phyloP scores from a whole-genome alignment of 2,329 filamentous ascomycete genomes.

The Gaeumannomyces sp. region DNA sequence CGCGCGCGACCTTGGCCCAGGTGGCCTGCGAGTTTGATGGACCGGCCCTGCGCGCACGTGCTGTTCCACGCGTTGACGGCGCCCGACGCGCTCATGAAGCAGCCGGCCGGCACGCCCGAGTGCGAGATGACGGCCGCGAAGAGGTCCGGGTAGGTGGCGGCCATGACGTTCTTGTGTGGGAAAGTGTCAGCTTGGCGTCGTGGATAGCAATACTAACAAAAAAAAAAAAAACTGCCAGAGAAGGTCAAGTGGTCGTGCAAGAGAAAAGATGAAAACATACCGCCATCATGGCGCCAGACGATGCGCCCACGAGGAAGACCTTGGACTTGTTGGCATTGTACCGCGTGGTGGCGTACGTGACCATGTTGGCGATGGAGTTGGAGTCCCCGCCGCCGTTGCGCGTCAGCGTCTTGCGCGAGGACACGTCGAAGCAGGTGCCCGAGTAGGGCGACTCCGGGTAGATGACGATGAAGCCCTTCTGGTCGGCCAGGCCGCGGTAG shows the following conservation, averaged over 20 bases:
- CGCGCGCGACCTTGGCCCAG: constrained; percentile 41
- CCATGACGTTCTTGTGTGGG: constrained; percentile 33
- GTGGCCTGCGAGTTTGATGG: constrained; percentile 33
- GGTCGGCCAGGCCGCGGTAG: constrained; percentile 38
- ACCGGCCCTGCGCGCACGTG: constrained; percentile 41
- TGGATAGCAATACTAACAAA: background rate
- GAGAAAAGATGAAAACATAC: constrained; percentile 17
- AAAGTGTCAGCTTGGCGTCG: background rate
- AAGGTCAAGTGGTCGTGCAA: background rate
- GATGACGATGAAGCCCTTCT: constrained; percentile 42
- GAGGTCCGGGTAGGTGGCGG: constrained; percentile 40
- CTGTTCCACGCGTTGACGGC: constrained; percentile 42
- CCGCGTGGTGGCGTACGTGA: constrained; percentile 44
- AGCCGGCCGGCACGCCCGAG: constrained; percentile 38
- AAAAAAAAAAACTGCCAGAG: too few relatives aligned
- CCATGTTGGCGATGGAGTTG: constrained; percentile 53
- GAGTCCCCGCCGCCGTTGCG: constrained; percentile 53
- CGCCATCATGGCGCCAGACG: constrained; percentile 46
- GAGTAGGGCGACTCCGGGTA: constrained; percentile 47
- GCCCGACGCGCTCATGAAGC: constrained; percentile 34
- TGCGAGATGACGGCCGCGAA: constrained; percentile 39
- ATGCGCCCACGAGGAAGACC: constrained; percentile 48
- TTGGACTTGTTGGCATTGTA: constrained; percentile 44
- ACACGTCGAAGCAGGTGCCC: constrained; percentile 55
- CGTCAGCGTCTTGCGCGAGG: constrained; percentile 40